phyloP scores from a whole-genome alignment of 1,284 basidiomycete species.

The Golubevia pallescens region DNA sequence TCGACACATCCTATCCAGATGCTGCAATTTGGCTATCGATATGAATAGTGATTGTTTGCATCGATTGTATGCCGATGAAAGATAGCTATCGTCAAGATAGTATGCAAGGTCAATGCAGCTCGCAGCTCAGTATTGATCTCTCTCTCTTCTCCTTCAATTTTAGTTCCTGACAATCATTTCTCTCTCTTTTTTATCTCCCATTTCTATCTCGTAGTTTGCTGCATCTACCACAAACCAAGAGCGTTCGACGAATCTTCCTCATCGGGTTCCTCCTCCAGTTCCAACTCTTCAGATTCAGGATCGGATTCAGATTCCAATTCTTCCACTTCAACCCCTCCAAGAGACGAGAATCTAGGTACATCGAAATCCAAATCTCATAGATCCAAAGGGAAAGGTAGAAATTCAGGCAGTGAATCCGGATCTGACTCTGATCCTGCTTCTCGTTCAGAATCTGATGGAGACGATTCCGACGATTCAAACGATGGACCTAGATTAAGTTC shows the following conservation, averaged over 20 bases:
- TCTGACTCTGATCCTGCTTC: neutral
- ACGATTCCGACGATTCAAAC: neutral
- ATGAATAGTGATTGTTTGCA: too few species aligned
- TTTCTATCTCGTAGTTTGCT: conserved; percentile 33
- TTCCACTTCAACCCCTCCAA: neutral
- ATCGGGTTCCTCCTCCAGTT: conserved; percentile 13
- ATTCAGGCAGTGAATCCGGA: neutral
- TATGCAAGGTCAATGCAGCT: neutral
- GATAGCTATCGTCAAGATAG: too few species aligned
- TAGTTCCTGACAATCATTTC: neutral
- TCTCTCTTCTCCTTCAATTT: neutral
- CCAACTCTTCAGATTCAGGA: neutral
- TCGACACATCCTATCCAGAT: too few species aligned
- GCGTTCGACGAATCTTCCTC: conserved; percentile 52
- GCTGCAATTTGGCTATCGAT: too few species aligned
- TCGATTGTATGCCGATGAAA: too few species aligned
- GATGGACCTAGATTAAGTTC: neutral
- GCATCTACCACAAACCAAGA: conserved; percentile 58
- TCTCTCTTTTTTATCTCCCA: neutral
- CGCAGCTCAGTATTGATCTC: conserved; percentile 2
- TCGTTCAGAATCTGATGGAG: neutral
- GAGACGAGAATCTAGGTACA: neutral
- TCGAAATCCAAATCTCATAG: neutral
- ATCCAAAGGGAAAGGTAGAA: neutral
- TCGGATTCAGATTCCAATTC: conserved; percentile 8